Percentiles rank a stretch among this genome's conserved stretches.
Conservation (phyloP, 345 rosid genomes). For the Euphorbia tirucalli region DNA sequence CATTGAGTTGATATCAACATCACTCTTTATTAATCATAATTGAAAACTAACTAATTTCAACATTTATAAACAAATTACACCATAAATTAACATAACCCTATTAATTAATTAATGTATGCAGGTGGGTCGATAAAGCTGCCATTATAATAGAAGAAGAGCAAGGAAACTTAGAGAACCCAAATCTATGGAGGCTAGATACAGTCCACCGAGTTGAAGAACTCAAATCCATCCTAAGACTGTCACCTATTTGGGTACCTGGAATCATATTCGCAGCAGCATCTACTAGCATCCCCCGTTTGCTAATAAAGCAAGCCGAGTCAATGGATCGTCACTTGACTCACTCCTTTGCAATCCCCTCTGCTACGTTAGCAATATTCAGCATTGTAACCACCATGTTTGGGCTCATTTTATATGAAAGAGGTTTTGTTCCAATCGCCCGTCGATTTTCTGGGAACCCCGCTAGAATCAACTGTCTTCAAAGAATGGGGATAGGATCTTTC, state of each 20-base stretch:
- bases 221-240: conserved; percentile 50
- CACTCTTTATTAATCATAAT: no score
- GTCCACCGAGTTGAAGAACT: conserved; percentile 66
- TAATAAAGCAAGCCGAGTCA: conserved; percentile 51
- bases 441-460: conserved; percentile 46
- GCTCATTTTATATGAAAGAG: no score
- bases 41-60: no score
- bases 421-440: no score
- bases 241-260: conserved; percentile 63
- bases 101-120: no score
- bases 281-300: conserved; percentile 51
- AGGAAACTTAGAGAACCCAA: conserved; percentile 18
- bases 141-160: conserved; percentile 35
- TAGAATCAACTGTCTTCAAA: conserved; percentile 53
- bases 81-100: no score
- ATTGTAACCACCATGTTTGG: no score
- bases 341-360: no score
- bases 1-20: no score
- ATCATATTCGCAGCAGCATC: conserved; percentile 46
- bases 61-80: no score
- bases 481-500: conserved; percentile 52
- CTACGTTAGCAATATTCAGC: no score
- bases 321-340: no score
- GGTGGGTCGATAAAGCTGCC: conserved; percentile 64
- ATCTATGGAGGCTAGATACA: conserved; percentile 51